Percentiles rank a stretch among this genome's conserved stretches.
These are phyloP conservation scores for Purshia tridentata DNA, from an alignment of 306 rosid genomes.

Conservation along the genomic window DNA sequence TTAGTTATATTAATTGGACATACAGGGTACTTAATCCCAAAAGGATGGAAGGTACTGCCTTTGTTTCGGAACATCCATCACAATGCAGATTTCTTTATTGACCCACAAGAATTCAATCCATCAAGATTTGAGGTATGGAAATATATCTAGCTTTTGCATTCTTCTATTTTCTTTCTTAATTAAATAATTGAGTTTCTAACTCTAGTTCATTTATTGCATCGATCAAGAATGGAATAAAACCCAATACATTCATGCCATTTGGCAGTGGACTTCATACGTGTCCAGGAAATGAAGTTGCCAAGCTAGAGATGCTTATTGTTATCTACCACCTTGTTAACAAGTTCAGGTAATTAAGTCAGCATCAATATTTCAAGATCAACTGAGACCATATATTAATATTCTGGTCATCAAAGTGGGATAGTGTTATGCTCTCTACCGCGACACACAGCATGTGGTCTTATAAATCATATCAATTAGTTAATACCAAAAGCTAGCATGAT, in stretches of 20 bases:
- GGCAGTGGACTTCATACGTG: slow-evolving; percentile 32
- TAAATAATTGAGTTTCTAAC: not conserved
- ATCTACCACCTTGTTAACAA: slow-evolving; percentile 30
- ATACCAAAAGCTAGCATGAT: no score
- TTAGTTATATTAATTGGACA: not conserved
- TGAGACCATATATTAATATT: no score
- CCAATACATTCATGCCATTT: slow-evolving; percentile 27
- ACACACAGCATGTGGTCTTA: no score
- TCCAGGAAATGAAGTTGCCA: slow-evolving; percentile 34
- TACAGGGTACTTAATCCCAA: slow-evolving; percentile 23
- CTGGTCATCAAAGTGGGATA: no score
- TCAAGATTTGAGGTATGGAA: slow-evolving; percentile 29
- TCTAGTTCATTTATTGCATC: not conserved
- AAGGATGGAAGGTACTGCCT: slow-evolving; percentile 34
- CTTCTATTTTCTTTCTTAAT: not conserved
- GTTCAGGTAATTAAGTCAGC: slow-evolving; percentile 20
- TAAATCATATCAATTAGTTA: no score
- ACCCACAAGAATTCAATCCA: slow-evolving; percentile 17
- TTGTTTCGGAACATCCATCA: slow-evolving; percentile 31
- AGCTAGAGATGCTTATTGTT: slow-evolving; percentile 23
- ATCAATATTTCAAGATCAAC: no score
- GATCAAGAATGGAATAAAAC: slow-evolving; percentile 11
- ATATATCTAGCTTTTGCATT: no score
- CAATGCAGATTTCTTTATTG: slow-evolving; percentile 24
- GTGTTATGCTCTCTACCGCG: no score